Base-by-base conservation (phyloP, 495 filamentous ascomycete species). In the Choiromyces venosus region DNA sequence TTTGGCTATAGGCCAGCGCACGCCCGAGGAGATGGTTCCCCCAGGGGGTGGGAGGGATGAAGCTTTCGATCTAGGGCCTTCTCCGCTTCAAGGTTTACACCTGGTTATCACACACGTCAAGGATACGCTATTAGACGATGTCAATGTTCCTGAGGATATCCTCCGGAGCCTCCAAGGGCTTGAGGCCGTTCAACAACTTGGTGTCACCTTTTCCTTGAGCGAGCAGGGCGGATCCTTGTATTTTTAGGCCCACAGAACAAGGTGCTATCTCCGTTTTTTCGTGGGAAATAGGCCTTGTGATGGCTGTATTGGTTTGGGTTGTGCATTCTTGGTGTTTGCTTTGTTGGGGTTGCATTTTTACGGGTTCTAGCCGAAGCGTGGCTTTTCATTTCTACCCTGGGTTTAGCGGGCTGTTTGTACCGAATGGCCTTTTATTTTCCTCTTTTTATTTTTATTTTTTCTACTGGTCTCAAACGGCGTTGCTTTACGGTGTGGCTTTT, bases 101-200 rank as follows among this genome's bases (percentile, higher is more conserved):
- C 84, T 96, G 18, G 90, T 93, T 61, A 87, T 95, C 52, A 96
- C 94, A 38, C 87, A 95, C 83, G 87, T 93, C 75, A 94, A 94
- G 79, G 92, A 95, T 67, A 89, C 87, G 71, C 83, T 94, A 37
- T 83, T 85, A 64, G 88, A 87, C 73, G 91, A 88, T 21, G 87
- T 87, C 18, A 79, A 84, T 64, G 87, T 90, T 0, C 84, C 86
- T 0, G 87, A 91, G 35, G 86, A 76, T 4, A 95, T 98, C 16
- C 76, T 94, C n/a, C 72, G 81, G 70, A 86, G 96, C 76, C 82
- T 97, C 66, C 73, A 82, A 69, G 85, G 85, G 61, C 86, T 90
- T 75, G 91, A 92, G 71, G 79, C 83, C 66, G 83, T 85, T 68
- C 85, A 86, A 7, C 84, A 85, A 70, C 74, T 97, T 75, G 96